Percentiles rank a stretch among this genome's conserved stretches.
Conservation (phyloP, 1,284 basidiomycete species). For the Microbotryomycetes sp. region DNA sequence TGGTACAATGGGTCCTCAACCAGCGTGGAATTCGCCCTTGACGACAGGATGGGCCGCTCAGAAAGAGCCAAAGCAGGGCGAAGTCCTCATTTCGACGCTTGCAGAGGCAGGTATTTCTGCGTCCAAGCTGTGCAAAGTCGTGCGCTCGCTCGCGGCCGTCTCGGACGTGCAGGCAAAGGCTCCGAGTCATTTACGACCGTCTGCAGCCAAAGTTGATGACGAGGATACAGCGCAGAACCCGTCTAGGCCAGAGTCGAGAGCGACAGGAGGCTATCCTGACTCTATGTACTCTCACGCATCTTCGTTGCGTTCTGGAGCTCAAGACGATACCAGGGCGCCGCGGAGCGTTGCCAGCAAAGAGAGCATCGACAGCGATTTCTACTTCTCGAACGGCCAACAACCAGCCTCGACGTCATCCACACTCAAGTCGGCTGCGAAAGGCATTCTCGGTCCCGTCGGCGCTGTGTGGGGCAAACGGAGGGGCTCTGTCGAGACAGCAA, state of each 20-base stretch:
- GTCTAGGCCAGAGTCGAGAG: not conserved
- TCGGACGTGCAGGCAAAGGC: not conserved
- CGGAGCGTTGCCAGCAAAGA: constrained; percentile 11
- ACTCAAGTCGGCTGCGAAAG: not conserved
- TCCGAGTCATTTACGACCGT: not conserved
- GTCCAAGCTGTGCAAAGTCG: not conserved
- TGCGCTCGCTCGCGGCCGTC: not conserved
- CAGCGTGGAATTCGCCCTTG: not conserved
- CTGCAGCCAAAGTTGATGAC: not conserved
- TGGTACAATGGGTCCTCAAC: no score
- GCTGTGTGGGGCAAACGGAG: constrained; percentile 5
- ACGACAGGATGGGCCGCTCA: not conserved
- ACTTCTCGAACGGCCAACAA: constrained; percentile 17
- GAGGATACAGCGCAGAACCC: not conserved
- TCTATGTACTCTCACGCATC: not conserved
- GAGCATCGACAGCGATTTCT: constrained; percentile 29
- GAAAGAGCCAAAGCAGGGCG: not conserved
- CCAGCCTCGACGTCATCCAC: not conserved
- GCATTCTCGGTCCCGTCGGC: not conserved
- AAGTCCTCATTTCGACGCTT: not conserved
- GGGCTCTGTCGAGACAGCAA: constrained; percentile 15
- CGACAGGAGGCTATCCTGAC: not conserved
- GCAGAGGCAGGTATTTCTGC: not conserved
- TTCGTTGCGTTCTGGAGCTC: not conserved
- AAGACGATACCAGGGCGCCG: constrained; percentile 6